phyloP scores from a whole-genome alignment of 2,329 filamentous ascomycete species.

The Aotearoamyces nothofagi region DNA sequence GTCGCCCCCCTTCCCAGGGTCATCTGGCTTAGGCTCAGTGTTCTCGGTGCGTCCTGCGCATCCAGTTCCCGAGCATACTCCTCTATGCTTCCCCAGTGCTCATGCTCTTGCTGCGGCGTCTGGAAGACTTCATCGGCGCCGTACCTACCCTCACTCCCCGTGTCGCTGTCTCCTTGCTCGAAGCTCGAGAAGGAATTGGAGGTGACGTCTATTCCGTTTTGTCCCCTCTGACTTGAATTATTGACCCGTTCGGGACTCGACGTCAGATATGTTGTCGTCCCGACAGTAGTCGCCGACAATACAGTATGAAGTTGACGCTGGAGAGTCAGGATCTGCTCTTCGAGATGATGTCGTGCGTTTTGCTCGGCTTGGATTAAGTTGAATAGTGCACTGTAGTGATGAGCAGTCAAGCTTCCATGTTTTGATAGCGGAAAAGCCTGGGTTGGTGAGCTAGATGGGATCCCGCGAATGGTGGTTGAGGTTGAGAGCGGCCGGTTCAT shows the following conservation, averaged over 20 bases:
- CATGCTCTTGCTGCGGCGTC: conserved; percentile 33
- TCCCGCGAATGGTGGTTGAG: conserved; percentile 16
- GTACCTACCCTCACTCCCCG: conserved; percentile 12
- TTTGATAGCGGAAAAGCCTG: conserved; percentile 5
- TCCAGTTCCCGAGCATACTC: conserved; percentile 9
- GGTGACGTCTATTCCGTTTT: conserved; percentile 1
- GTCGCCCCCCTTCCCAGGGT: conserved; percentile 27
- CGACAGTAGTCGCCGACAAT: not conserved
- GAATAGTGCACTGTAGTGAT: conserved; percentile 34
- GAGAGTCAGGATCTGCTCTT: conserved; percentile 38
- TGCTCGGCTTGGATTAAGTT: conserved; percentile 41
- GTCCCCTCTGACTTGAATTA: too few relatives aligned
- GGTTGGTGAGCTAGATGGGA: conserved; percentile 14
- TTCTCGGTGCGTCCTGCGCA: conserved; percentile 40
- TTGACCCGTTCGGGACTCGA: conserved; percentile 5
- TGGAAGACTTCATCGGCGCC: conserved; percentile 32
- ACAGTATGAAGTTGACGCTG: conserved; percentile 12
- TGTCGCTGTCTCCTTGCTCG: conserved; percentile 15
- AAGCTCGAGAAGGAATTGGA: conserved; percentile 12
- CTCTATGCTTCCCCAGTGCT: conserved; percentile 26
- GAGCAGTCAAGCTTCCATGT: conserved; percentile 19
- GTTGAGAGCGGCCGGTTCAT: conserved; percentile 15
- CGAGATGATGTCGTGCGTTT: conserved; percentile 36
- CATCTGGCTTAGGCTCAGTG: conserved; percentile 47
- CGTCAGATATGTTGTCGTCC: conserved; percentile 6